Evolutionary conservation across 2,329 filamentous ascomycete genomes (phyloP).

Genomic region (Shiraia bambusicola): DNA sequence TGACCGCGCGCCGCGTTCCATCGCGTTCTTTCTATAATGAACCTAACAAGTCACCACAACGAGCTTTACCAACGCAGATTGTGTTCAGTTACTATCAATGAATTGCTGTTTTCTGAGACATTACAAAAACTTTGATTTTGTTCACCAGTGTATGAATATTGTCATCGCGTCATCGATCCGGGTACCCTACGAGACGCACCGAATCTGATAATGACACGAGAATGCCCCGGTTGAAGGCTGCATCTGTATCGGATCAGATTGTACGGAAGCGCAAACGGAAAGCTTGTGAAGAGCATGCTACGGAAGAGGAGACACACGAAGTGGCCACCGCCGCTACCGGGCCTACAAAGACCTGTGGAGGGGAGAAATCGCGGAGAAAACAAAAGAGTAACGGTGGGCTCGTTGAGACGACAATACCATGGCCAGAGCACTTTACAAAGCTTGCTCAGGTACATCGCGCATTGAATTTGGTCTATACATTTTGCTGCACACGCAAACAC

Average conservation of each 20-base stretch:
- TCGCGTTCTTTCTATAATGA: neutral
- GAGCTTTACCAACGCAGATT: too few species aligned
- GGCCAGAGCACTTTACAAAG: slow-evolving; percentile 73
- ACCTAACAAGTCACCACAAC: too few species aligned
- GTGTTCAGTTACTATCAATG: too few species aligned
- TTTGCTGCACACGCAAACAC: slow-evolving; percentile 90
- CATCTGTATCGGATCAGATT: slow-evolving; percentile 48
- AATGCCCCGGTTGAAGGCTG: slow-evolving; percentile 43
- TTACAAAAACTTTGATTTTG: too few species aligned
- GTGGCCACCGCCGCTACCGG: slow-evolving; percentile 46
- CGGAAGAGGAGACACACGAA: slow-evolving; percentile 9
- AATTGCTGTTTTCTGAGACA: too few species aligned
- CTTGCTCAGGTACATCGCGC: slow-evolving; percentile 79
- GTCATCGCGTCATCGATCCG: slow-evolving; percentile 31
- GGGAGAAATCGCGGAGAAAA: slow-evolving; percentile 53
- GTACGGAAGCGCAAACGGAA: slow-evolving; percentile 50
- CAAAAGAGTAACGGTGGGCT: slow-evolving; percentile 44
- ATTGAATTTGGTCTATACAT: slow-evolving; percentile 90
- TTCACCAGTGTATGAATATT: too few species aligned
- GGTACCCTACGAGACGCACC: neutral
- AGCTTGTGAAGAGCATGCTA: slow-evolving; percentile 22
- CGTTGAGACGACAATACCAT: slow-evolving; percentile 59
- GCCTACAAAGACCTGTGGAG: slow-evolving; percentile 60
- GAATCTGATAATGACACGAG: slow-evolving; percentile 15
- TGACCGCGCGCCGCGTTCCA: slow-evolving; percentile 11